Base-by-base conservation (phyloP, 2,329 filamentous ascomycete species). In the Cladorrhinum sp. region DNA sequence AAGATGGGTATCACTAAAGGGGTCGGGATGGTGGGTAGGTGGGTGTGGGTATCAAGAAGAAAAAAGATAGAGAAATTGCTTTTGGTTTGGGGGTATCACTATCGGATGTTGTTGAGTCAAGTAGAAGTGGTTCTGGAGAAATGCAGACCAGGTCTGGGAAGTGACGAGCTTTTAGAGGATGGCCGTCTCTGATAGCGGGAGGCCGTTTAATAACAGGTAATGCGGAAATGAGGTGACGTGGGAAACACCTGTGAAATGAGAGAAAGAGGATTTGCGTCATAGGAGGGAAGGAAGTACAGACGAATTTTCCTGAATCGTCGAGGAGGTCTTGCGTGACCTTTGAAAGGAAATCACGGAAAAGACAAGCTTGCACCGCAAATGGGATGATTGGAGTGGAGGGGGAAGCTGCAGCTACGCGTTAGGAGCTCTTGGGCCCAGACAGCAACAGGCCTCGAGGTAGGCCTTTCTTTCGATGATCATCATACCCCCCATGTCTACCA, bases 91-190 rank as follows among this genome's bases (percentile, higher is more conserved):
- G 38, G 53, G 53, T 56, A 56, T 56, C 53, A 38, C 29, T 55
- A 55, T 55, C 52, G 25, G 36, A 56, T 56, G 53, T 24, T 50
- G 16, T 48, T 45, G 53, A 49, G 53, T 45, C 41, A 22, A 45
- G 41, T 22, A 13, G 41, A 22, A 45, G n/a, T n/a, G n/a, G 13
- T 38, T 48, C 25, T 56, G 38, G 38, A 56, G 20, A 56, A 3
- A 56, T 56, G 38, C 24, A 56, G 53, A 56, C 53, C 48, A 49
- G 36, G 53, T 56, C 38, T 56, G 53, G 53, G 53, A 49, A 48
- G 53, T 45, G 41, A 56, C 36, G 53, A 32, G 53, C 32, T 56
- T 49, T 56, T 56, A 56, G 52, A 56, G 22, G 38, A 29, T 49
- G 53, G 41, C 22, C 53, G 36, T 25, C 36, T 53, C 20, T 56